phyloP scores from a whole-genome alignment of 202 grass and related monocot species.

The Panicum hallii region DNA sequence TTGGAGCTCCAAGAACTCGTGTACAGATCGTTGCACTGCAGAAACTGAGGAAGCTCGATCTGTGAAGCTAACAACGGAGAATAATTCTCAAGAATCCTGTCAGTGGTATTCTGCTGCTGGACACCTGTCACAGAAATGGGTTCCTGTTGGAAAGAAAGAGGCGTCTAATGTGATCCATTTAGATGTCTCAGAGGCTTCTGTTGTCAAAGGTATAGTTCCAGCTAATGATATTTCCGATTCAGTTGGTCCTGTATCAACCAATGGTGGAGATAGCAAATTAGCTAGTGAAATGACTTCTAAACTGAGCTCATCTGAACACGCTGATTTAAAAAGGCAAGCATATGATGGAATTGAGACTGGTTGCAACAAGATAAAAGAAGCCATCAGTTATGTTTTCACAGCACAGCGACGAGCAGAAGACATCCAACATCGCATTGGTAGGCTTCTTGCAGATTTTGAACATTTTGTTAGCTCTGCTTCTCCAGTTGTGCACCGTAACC shows the following conservation, averaged over 20 bases:
- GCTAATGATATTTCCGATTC: constrained; percentile 35
- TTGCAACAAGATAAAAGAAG: constrained; percentile 62
- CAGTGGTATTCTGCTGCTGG: constrained; percentile 42
- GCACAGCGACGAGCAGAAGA: constrained; percentile 46
- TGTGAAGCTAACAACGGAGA: constrained; percentile 40
- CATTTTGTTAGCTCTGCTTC: constrained; percentile 65
- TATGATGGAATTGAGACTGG: constrained; percentile 31
- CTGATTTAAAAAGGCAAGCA: constrained; percentile 34
- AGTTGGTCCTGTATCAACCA: constrained; percentile 22
- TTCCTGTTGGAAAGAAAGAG: constrained; percentile 61
- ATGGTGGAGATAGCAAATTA: constrained; percentile 26
- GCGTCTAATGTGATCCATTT: constrained; percentile 18
- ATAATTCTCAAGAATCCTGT: constrained; percentile 45
- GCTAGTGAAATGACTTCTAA: constrained; percentile 34
- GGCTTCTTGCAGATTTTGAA: constrained; percentile 71
- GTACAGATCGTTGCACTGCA: constrained; percentile 23
- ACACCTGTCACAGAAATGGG: constrained; percentile 56
- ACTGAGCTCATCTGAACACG: constrained; percentile 12
- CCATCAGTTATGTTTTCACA: constrained; percentile 47
- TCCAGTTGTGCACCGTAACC: constrained; percentile 55
- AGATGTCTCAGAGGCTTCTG: constrained; percentile 17
- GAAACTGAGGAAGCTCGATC: constrained; percentile 40
- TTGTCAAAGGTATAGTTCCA: constrained; percentile 31
- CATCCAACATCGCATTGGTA: constrained; percentile 50
- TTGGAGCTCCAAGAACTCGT: constrained; percentile 25